Evolutionary conservation across 768 basidiomycete genomes (phyloP).

Genomic region (Boletus patriciae): DNA sequence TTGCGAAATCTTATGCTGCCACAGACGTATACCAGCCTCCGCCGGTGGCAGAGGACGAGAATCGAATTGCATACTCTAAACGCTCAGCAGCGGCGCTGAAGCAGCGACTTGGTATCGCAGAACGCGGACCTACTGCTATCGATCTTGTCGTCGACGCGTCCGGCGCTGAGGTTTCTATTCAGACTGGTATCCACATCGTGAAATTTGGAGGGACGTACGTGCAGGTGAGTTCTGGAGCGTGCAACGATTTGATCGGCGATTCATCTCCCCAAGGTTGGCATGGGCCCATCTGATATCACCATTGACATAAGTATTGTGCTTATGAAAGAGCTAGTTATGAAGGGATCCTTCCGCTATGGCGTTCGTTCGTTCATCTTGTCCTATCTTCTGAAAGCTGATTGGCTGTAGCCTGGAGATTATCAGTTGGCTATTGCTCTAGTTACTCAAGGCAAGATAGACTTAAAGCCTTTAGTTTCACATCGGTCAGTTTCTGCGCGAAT

Average conservation of each 20-base stretch:
- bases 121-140: constrained; percentile 67
- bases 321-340: constrained; percentile 76
- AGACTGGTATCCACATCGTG: constrained; percentile 76
- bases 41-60: constrained; percentile 60
- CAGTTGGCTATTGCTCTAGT: constrained; percentile 82
- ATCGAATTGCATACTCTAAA: constrained; percentile 65
- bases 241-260: neutral
- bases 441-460: constrained; percentile 76
- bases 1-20: constrained; percentile 83
- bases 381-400: neutral
- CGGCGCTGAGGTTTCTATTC: constrained; percentile 90
- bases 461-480: constrained; percentile 89
- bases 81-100: constrained; percentile 70
- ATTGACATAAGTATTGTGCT: constrained; percentile 71
- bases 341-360: constrained; percentile 92
- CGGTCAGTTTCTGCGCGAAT: constrained; percentile 44
- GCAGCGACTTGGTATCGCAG: constrained; percentile 61
- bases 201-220: constrained; percentile 75
- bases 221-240: constrained; percentile 43
- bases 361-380: constrained; percentile 38
- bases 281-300: constrained; percentile 75
- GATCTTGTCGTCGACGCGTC: constrained; percentile 91
- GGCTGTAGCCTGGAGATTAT: constrained; percentile 74
- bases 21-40: constrained; percentile 72
- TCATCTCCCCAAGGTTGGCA: constrained; percentile 62